Base-by-base conservation (phyloP, 768 basidiomycete species). In the Galerina sulciceps region DNA sequence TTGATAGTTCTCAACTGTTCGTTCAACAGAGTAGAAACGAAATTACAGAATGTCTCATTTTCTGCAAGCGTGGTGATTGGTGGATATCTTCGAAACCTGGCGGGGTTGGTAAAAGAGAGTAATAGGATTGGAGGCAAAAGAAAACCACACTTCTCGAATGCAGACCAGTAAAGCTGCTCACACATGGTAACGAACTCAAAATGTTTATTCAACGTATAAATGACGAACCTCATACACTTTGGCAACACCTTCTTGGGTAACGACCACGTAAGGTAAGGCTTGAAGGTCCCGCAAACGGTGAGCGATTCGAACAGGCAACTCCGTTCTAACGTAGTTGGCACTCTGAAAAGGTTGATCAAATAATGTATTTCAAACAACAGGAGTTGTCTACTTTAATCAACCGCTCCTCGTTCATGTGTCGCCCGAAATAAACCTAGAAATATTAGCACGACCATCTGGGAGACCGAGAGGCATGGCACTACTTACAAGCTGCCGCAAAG, bases 261-360 rank as follows among this genome's bases (percentile, higher is more conserved):
- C 93, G 8, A 94, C 93, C 18, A 90, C 84, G 67, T 91, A 94
- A 4, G 94, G 94, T 46, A 96, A 77, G 1, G 86, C 79, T 74
- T 96, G 94, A 65, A 96, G 79, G 67, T 96, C 94, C 56, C 91
- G 85, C 58, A 96, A 74, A 46, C 94, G 84, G 71, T 96, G 94
- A 4, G 93, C 89, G 66, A 95, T 90, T 37, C 94, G 86, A 13
- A 94, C 86, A 10, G 94, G 94, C 6, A 96, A 75, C 68, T 96
- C 94, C 4, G 90, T 91, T 51, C 93, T 86, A 42, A 96, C 92
- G 73, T 94, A 93, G 70, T 94, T 94, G 53, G 91, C 93, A 62
- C 90, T 93, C 93, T 94, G 50, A 18, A 48, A 48, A 8, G 52
- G 17, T 48, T 23, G 0, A 36, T 22, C 44, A 35, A 58, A 41